These are phyloP conservation scores for Entomortierella lignicola DNA, from an alignment of 192 early-diverging fungal species.

Conservation along the genomic window DNA sequence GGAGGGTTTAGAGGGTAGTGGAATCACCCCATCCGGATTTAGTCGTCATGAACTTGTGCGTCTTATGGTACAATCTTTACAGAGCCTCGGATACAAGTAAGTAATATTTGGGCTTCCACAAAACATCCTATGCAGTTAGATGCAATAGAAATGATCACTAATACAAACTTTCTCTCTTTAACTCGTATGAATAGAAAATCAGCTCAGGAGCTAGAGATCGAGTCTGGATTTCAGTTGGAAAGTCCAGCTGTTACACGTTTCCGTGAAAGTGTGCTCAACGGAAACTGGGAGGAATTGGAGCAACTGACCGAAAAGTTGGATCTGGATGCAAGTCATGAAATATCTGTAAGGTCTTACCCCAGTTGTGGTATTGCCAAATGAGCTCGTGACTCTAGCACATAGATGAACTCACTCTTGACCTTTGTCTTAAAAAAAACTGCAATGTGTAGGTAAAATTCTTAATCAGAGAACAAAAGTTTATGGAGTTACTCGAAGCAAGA, in stretches of 20 bases:
- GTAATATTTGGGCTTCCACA: no score
- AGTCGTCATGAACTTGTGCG: constrained; percentile 81
- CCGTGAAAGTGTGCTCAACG: constrained; percentile 76
- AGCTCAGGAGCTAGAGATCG: constrained; percentile 74
- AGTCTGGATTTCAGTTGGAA: constrained; percentile 86
- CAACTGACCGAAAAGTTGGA: constrained; percentile 62
- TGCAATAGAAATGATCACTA: neutral
- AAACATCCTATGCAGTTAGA: no score
- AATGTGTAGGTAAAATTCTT: constrained; percentile 69
- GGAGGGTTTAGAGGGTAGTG: constrained; percentile 10
- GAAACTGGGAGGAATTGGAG: constrained; percentile 82
- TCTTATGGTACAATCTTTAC: constrained; percentile 88
- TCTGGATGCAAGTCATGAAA: constrained; percentile 47
- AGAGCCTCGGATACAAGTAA: constrained; percentile 84
- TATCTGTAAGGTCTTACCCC: constrained; percentile 30
- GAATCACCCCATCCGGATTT: constrained; percentile 30
- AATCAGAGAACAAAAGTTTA: constrained; percentile 89
- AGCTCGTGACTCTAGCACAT: no score
- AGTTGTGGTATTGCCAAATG: neutral
- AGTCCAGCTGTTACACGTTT: constrained; percentile 75
- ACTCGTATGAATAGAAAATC: constrained; percentile 68
- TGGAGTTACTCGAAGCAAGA: constrained; percentile 84
- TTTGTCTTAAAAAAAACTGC: no score
- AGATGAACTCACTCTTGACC: no score
- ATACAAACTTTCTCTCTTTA: neutral